Percentiles rank a stretch among this genome's conserved stretches.
Conservation (phyloP, 1,284 basidiomycete species). For the Cronartium quercuum region DNA sequence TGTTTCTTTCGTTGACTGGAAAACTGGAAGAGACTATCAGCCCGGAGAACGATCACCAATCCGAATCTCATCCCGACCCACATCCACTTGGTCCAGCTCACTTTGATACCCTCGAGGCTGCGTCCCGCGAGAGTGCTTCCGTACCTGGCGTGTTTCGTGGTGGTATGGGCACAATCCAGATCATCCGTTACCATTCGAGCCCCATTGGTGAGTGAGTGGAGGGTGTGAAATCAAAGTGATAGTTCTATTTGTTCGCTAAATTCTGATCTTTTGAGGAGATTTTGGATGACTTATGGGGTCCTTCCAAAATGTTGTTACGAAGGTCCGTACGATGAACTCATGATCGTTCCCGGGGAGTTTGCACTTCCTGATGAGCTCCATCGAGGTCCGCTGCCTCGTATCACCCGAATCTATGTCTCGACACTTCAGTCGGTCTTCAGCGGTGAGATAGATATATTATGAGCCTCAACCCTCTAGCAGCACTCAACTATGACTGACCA, state of each 20-base stretch:
- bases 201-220: constrained; percentile 5
- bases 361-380: neutral
- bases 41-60: neutral
- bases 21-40: neutral
- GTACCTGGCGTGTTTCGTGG: constrained; percentile 4
- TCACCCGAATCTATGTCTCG: constrained; percentile 28
- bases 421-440: constrained; percentile 16
- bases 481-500: neutral
- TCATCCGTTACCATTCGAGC: constrained; percentile 6
- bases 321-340: constrained; percentile 34
- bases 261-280: neutral
- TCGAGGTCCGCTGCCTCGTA: neutral
- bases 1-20: constrained; percentile 13
- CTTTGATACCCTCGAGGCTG: constrained; percentile 1
- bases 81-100: neutral
- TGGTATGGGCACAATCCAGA: constrained; percentile 16
- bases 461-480: neutral
- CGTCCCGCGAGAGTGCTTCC: neutral
- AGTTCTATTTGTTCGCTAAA: neutral
- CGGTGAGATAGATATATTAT: constrained; percentile 6
- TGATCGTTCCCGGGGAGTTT: constrained; percentile 21
- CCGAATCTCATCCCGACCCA: neutral
- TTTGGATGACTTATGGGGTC: neutral
- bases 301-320: neutral
- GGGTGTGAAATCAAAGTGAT: neutral